Base-by-base conservation (phyloP, 345 rosid genomes). In the Populus alba region DNA sequence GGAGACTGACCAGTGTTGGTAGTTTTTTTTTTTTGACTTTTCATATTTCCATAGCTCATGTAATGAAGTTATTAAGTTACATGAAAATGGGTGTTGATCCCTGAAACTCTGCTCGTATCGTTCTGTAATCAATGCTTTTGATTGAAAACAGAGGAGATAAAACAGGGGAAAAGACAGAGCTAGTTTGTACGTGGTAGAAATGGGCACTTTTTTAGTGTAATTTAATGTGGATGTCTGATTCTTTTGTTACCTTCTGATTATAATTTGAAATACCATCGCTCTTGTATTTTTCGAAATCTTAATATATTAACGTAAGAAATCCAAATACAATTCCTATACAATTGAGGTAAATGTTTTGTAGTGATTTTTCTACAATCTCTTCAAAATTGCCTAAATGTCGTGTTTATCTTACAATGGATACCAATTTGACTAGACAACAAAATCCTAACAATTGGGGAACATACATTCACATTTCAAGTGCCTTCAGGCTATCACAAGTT, bases 1-100 rank as follows among this genome's bases (percentile, higher is more conserved):
- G 93, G 95, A 90, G 83, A 88, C 90, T 22, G 95, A 91, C 65
- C 95, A 91, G 83, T 90, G 95, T 63, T 88, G 95, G 95, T 90
- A 91, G 87, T n/a, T 18, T 1, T 18, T 68, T 13, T 68, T 13
- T 74, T 77, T 3, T 23, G 31, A 35, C 47, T 18, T 41, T 33
- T 25, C 8, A 22, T 27, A 61, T 43, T 15, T 73, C 12, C 27
- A 0, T 10, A 13, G n/a, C 17, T 11, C 12, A 7, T 70, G 57
- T 11, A 70, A 43, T 11, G 13, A 23, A 23, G 15, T n/a, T 45
- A 41, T 43, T 2, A 25, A 27, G n/a, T 49, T 45, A 41, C 22
- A 31, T 23, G 53, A 25, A 45, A 69, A 23, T 15, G 37, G 31
- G 20, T 45, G 20, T 17, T 4, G 13, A 27, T 4, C 47, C 47